Evolutionary conservation across 805 yeast species (phyloP).

Genomic region (Brettanomyces bruxellensis): DNA sequence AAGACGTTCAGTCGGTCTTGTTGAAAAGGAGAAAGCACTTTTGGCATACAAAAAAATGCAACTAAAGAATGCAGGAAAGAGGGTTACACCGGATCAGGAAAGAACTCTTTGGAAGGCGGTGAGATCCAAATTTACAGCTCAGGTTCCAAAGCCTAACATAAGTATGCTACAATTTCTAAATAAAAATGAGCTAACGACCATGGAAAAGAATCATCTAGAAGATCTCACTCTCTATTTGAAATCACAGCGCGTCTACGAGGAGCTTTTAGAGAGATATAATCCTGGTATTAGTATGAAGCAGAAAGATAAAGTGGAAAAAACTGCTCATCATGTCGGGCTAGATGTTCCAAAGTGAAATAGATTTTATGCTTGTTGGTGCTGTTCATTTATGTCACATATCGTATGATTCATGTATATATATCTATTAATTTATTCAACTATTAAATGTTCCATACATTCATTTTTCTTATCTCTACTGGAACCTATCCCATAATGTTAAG

Average conservation of each 20-base stretch:
- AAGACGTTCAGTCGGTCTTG: constrained; percentile 30
- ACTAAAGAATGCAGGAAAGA: constrained; percentile 30
- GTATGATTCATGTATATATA: background rate
- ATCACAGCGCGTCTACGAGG: constrained; percentile 70
- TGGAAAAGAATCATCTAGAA: constrained; percentile 32
- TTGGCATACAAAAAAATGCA: constrained; percentile 42
- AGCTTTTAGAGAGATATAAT: constrained; percentile 75
- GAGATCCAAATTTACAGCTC: constrained; percentile 18
- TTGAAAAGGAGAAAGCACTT: constrained; percentile 36
- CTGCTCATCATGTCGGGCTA: constrained; percentile 88
- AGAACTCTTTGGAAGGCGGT: constrained; percentile 28
- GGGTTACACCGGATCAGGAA: constrained; percentile 22
- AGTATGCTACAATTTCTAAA: constrained; percentile 20
- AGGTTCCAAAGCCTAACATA: constrained; percentile 21
- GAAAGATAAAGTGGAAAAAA: constrained; percentile 64
- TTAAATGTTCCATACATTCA: too few species aligned
- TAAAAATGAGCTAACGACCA: constrained; percentile 10
- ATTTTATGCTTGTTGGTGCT: too few species aligned
- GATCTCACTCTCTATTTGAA: constrained; percentile 56
- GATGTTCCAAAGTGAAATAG: constrained; percentile 40
- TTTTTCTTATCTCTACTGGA: too few species aligned
- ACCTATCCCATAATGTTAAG: too few species aligned
- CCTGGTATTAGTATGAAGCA: constrained; percentile 75
- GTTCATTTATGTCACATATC: too few species aligned
- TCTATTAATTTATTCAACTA: background rate